Percentiles rank a stretch among this genome's conserved stretches.
Conservation (phyloP, 257 asterid genomes). For the Penstemon newberryi region DNA sequence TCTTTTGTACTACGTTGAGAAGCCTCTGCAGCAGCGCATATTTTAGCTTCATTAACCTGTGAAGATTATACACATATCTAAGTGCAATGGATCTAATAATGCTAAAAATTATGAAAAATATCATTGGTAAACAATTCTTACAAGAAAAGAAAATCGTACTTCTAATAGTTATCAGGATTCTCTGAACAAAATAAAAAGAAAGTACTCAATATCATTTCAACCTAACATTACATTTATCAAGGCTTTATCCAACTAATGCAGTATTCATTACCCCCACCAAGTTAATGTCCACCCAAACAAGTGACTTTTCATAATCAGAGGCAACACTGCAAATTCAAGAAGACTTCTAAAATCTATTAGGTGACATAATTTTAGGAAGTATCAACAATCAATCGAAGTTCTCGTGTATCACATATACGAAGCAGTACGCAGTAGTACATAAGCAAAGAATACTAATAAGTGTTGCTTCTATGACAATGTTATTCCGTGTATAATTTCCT, state of each 20-base stretch:
- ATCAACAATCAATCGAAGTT: background rate
- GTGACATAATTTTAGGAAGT: background rate
- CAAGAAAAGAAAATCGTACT: background rate
- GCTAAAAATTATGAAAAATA: background rate
- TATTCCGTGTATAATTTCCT: background rate
- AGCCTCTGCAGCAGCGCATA: slow-evolving; percentile 97
- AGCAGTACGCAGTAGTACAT: too few relatives aligned
- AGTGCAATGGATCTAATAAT: background rate
- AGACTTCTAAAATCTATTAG: slow-evolving; percentile 16
- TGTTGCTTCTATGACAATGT: background rate
- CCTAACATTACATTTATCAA: too few relatives aligned
- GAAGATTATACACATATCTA: slow-evolving; percentile 19
- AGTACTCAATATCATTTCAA: too few relatives aligned
- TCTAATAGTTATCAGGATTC: slow-evolving; percentile 11
- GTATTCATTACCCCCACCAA: too few relatives aligned
- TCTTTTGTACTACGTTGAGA: slow-evolving; percentile 99
- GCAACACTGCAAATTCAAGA: slow-evolving; percentile 20
- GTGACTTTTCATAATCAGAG: too few relatives aligned
- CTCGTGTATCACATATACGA: too few relatives aligned
- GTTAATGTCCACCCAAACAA: too few relatives aligned
- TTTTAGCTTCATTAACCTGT: slow-evolving; percentile 83
- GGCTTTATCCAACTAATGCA: too few relatives aligned
- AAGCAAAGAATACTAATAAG: background rate
- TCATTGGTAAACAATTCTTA: background rate
- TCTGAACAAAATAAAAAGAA: background rate